phyloP scores from a whole-genome alignment of 441 rosid species.

The Corymbia calophylla region DNA sequence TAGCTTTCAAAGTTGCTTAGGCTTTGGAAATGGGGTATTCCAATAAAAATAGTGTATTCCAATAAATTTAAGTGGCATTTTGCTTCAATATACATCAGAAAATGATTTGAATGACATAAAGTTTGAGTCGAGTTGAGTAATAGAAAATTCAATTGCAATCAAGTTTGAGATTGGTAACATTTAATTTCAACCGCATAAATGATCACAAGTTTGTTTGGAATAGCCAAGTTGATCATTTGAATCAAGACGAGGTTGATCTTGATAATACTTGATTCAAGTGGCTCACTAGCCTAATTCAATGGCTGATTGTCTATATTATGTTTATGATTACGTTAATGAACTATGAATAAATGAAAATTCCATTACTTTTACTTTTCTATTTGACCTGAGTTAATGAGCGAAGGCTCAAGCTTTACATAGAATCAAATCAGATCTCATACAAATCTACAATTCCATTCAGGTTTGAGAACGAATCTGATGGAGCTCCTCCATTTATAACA shows the following conservation, averaged over 20 bases:
- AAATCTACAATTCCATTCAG: no score
- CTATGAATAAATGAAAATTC: not conserved
- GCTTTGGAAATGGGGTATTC: no score
- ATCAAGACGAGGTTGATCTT: not conserved
- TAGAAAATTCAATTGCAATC: not conserved
- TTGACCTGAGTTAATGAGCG: not conserved
- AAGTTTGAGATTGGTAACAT: not conserved
- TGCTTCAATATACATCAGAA: no score
- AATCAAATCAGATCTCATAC: not conserved
- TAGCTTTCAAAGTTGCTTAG: not conserved
- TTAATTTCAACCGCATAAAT: accelerated
- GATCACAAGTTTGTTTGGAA: not conserved
- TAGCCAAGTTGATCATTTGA: not conserved
- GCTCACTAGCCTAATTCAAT: not conserved
- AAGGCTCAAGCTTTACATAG: not conserved
- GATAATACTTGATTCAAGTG: not conserved
- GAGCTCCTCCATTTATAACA: no score
- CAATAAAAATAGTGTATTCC: no score
- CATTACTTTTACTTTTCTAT: accelerated
- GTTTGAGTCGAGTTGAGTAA: not conserved
- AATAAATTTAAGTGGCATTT: no score
- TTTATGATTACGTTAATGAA: not conserved
- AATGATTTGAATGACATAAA: not conserved
- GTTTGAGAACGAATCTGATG: no score
- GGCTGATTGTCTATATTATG: not conserved